Evolutionary conservation across 176 grass and related monocot species (phyloP).

Genomic region (Eragrostis nindensis): DNA sequence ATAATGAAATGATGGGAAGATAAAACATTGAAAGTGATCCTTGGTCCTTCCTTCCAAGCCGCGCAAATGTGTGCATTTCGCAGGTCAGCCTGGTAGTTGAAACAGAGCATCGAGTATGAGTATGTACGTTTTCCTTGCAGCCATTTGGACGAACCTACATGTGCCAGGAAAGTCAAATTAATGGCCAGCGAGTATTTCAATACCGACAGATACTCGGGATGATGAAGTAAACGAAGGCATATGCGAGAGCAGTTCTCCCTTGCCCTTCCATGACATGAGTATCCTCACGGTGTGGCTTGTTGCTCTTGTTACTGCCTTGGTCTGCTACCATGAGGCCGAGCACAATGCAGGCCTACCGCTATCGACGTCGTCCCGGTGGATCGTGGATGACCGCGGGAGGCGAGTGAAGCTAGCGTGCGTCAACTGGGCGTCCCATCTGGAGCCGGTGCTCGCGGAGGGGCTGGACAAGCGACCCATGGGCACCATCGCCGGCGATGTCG

Average conservation of each 20-base stretch:
- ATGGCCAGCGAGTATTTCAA: too few relatives aligned
- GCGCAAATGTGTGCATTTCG: too few relatives aligned
- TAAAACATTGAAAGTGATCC: too few relatives aligned
- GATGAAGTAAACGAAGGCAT: too few relatives aligned
- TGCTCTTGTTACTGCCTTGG: not conserved
- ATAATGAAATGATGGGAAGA: too few relatives aligned
- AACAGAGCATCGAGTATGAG: too few relatives aligned
- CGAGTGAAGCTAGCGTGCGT: slow-evolving; percentile 89
- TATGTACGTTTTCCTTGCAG: too few relatives aligned
- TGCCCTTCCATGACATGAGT: not conserved
- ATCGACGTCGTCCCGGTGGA: slow-evolving; percentile 14
- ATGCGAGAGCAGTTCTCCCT: not conserved
- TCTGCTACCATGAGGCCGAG: not conserved
- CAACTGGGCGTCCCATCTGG: slow-evolving; percentile 88
- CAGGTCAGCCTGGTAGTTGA: too few relatives aligned
- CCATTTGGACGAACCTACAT: too few relatives aligned
- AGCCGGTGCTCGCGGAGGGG: slow-evolving; percentile 78
- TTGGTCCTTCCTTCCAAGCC: too few relatives aligned
- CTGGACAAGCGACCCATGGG: slow-evolving; percentile 60
- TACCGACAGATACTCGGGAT: too few relatives aligned
- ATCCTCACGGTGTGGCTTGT: slow-evolving; percentile 37
- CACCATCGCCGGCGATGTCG: slow-evolving; percentile 54
- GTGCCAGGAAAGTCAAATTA: too few relatives aligned
- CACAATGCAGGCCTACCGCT: not conserved
- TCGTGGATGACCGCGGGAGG: slow-evolving; percentile 59